phyloP scores from a whole-genome alignment of 306 rosid species.

The Neltuma alba region DNA sequence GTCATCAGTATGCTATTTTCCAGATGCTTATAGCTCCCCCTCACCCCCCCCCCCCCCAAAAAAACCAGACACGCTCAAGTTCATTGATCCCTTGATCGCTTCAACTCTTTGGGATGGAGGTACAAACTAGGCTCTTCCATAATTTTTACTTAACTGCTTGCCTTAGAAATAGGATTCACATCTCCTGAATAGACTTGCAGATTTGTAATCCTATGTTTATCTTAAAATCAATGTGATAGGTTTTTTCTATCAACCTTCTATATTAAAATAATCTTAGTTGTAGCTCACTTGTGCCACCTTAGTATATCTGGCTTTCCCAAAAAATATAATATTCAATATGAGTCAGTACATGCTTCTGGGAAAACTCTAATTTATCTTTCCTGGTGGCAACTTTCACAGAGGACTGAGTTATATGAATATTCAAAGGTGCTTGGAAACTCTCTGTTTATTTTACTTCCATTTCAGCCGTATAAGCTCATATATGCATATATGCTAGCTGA shows the following conservation, averaged over 20 bases:
- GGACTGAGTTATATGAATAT: slow-evolving; percentile 92
- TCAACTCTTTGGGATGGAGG: slow-evolving; percentile 3
- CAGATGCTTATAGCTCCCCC: slow-evolving; percentile 11
- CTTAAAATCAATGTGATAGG: slow-evolving; percentile 6
- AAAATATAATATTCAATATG: background rate
- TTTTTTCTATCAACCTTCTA: slow-evolving; percentile 10
- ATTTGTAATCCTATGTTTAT: slow-evolving; percentile 1
- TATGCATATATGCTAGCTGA: slow-evolving; percentile 94
- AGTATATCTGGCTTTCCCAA: background rate
- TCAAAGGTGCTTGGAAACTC: slow-evolving; percentile 94
- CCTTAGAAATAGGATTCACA: background rate
- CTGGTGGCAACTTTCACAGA: slow-evolving; percentile 58
- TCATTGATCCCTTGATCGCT: background rate
- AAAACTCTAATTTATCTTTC: slow-evolving; percentile 30
- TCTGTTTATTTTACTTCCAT: slow-evolving; percentile 83
- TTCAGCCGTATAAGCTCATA: slow-evolving; percentile 91
- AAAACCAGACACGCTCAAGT: background rate
- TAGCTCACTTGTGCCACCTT: slow-evolving; percentile 20
- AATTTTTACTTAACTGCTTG: background rate
- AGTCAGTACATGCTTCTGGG: slow-evolving; percentile 10
- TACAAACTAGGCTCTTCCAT: slow-evolving; percentile 8
- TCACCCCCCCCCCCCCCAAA: background rate
- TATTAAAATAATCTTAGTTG: slow-evolving; percentile 16
- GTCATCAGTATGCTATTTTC: background rate
- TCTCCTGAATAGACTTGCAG: background rate